Conservation (phyloP, 495 filamentous ascomycete genomes). For the Xylaria venustula region DNA sequence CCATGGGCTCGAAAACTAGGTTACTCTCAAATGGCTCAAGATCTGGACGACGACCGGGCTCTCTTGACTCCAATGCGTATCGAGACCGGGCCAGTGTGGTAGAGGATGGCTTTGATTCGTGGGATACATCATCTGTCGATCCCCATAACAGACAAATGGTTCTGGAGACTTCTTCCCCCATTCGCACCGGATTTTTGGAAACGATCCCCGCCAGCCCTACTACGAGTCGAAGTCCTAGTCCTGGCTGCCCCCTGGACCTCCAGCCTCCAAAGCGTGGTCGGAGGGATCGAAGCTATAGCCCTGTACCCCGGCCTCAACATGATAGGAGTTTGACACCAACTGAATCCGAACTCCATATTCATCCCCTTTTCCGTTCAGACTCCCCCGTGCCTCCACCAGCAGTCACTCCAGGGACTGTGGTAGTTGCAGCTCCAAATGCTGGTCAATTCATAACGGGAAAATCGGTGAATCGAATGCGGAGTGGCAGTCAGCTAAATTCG, state of each 20-base stretch:
- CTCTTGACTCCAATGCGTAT: constrained; percentile 35
- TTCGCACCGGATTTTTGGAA: constrained; percentile 49
- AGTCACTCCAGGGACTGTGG: constrained; percentile 64
- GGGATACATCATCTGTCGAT: constrained; percentile 65
- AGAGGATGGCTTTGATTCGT: constrained; percentile 65
- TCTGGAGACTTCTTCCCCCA: constrained; percentile 44
- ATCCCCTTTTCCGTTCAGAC: constrained; percentile 78
- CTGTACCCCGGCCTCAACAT: constrained; percentile 31
- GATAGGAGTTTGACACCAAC: constrained; percentile 36
- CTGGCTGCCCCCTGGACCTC: constrained; percentile 43
- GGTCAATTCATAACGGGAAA: constrained; percentile 63
- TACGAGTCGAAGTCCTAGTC: constrained; percentile 49
- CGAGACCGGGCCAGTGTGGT: constrained; percentile 28
- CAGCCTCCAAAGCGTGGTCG: constrained; percentile 37
- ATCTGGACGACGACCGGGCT: constrained; percentile 32
- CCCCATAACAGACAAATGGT: constrained; percentile 56
- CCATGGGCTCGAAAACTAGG: constrained; percentile 50
- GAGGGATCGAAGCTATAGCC: constrained; percentile 43
- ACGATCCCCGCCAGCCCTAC: constrained; percentile 60
- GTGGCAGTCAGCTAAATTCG: constrained; percentile 59
- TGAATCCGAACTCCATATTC: constrained; percentile 70
- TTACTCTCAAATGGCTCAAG: constrained; percentile 31
- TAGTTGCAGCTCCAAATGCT: constrained; percentile 68
- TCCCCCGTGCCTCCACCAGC: constrained; percentile 69
- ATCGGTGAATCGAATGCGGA: constrained; percentile 65